Evolutionary conservation across 345 rosid genomes (phyloP).

Genomic region (Brassica napus): Da-Ae NC_063448.1:2577501-2578000

Average conservation of each 20-base stretch:
- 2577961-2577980: slow-evolving; percentile 57
- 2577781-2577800: too few species aligned
- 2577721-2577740: slow-evolving; percentile 4
- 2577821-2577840: too few species aligned
- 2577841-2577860: slow-evolving; percentile 9
- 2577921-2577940: slow-evolving; percentile 78
- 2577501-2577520: slow-evolving; percentile 14
- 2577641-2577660: slow-evolving; percentile 69
- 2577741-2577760: not conserved
- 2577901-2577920: slow-evolving; percentile 79
- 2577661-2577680: slow-evolving; percentile 64
- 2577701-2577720: slow-evolving; percentile 42
- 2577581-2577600: slow-evolving; percentile 50
- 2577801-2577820: too few species aligned
- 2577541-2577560: slow-evolving; percentile 55
- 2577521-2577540: not conserved
- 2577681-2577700: slow-evolving; percentile 48
- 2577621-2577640: slow-evolving; percentile 71
- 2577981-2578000: slow-evolving; percentile 68
- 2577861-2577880: slow-evolving; percentile 57
- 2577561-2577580: slow-evolving; percentile 49
- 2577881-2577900: slow-evolving; percentile 56
- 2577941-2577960: slow-evolving; percentile 74
- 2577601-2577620: slow-evolving; percentile 59
- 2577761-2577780: too few species aligned